A percentile compares a stretch with the other conserved stretches of the same genome.
These are phyloP conservation scores for Circinella umbellata DNA, from an alignment of 371 early-diverging fungal genomes.

Conservation along the genomic window DNA sequence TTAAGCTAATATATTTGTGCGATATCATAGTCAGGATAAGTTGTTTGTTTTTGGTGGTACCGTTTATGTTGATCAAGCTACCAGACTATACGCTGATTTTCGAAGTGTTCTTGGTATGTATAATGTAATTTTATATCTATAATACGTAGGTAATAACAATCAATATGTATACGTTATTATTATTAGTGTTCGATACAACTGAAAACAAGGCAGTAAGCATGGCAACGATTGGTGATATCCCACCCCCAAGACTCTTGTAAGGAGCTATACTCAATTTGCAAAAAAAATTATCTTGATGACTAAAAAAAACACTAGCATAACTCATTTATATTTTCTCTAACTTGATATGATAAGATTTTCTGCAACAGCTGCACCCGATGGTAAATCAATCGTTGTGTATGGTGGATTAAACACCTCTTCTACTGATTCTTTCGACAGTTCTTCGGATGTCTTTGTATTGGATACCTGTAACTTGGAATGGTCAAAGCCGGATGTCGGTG, in stretches of 20 bases:
- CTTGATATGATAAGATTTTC: constrained; percentile 23
- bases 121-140: neutral
- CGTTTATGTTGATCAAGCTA: constrained; percentile 7
- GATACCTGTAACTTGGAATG: constrained; percentile 48
- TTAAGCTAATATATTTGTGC: neutral
- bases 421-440: constrained; percentile 9
- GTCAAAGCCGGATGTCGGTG: constrained; percentile 31
- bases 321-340: neutral
- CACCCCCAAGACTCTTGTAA: constrained; percentile 16
- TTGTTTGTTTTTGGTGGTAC: constrained; percentile 26
- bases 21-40: constrained; percentile 13
- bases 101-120: constrained; percentile 21
- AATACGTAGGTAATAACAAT: too few species aligned
- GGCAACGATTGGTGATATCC: constrained; percentile 28
- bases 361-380: constrained; percentile 40
- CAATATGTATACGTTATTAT: too few species aligned
- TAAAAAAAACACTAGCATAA: too few species aligned
- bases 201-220: constrained; percentile 24
- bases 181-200: constrained; percentile 24
- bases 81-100: constrained; percentile 18
- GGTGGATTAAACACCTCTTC: constrained; percentile 28
- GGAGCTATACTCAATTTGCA: neutral
- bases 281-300: too few species aligned
- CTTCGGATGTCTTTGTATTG: constrained; percentile 36
- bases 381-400: constrained; percentile 43